Percentiles rank a stretch among this genome's conserved stretches.
Conservation (phyloP, 495 filamentous ascomycete species). For the Xylaria flabelliformis region DNA sequence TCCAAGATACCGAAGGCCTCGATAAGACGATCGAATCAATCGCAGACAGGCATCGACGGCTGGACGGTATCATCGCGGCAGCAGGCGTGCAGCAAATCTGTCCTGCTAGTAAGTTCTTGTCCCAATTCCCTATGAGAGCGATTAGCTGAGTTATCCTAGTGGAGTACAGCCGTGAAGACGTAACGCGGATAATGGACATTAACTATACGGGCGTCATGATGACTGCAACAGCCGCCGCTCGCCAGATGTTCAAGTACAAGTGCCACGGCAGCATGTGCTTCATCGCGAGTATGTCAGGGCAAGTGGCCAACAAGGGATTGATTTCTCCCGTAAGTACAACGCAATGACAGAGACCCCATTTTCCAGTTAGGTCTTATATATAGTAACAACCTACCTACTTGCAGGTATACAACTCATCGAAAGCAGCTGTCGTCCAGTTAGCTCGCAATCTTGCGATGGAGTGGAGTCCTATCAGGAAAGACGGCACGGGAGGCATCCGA, state of each 20-base stretch:
- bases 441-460: constrained; percentile 72
- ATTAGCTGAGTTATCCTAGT: constrained; percentile 34
- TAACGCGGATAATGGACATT: constrained; percentile 73
- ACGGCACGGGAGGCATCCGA: constrained; percentile 62
- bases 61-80: constrained; percentile 79
- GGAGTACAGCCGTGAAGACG: constrained; percentile 71
- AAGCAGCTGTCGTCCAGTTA: constrained; percentile 73
- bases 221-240: constrained; percentile 72
- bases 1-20: constrained; percentile 63
- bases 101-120: constrained; percentile 50
- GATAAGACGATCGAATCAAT: constrained; percentile 61
- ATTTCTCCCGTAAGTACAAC: constrained; percentile 54
- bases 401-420: constrained; percentile 69
- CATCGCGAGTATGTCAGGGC: constrained; percentile 77
- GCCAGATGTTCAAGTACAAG: constrained; percentile 77
- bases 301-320: constrained; percentile 74
- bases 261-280: constrained; percentile 74
- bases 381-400: background rate
- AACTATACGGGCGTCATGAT: constrained; percentile 83
- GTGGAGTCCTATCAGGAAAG: constrained; percentile 60
- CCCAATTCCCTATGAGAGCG: background rate
- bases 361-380: no score
- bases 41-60: constrained; percentile 56
- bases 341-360: background rate
- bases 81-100: constrained; percentile 76